phyloP scores from a whole-genome alignment of 768 basidiomycete genomes.

The Polyporus arcularius region DNA sequence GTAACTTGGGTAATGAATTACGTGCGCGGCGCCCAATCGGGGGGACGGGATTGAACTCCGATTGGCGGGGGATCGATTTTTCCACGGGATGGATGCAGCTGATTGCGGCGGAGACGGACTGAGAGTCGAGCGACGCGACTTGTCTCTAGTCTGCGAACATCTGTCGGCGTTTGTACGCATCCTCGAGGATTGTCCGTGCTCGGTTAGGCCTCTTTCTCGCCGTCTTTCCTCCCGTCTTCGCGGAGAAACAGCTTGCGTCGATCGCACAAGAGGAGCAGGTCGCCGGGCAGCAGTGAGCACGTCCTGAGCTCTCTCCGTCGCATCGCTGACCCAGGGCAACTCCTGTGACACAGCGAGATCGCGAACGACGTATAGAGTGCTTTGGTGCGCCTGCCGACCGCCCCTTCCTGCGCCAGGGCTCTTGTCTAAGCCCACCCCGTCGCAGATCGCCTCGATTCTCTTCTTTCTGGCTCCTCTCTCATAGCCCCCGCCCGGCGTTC shows the following conservation, averaged over 20 bases:
- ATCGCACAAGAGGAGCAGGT: background rate
- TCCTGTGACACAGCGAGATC: background rate
- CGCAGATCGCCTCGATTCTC: conserved; percentile 21
- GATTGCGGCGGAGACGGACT: conserved; percentile 3
- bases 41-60: conserved; percentile 5
- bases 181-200: conserved; percentile 16
- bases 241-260: conserved; percentile 3
- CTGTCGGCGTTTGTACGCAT: conserved; percentile 2
- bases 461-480: conserved; percentile 9
- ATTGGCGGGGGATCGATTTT: conserved; percentile 14
- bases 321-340: conserved; percentile 5
- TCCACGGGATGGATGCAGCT: conserved; percentile 15
- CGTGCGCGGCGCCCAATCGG: conserved; percentile 8
- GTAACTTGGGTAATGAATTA: too few species aligned
- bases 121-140: background rate
- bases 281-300: conserved; percentile 5
- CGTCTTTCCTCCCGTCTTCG: background rate
- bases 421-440: conserved; percentile 1
- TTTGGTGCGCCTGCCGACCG: background rate
- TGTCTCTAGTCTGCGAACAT: background rate
- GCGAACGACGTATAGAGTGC: conserved; percentile 9
- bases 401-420: background rate
- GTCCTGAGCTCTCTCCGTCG: background rate
- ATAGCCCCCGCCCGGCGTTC: conserved; percentile 11
- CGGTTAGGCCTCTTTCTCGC: background rate